Base-by-base conservation (phyloP, 2,329 filamentous ascomycete genomes). In the Gnomoniopsis sp. region DNA sequence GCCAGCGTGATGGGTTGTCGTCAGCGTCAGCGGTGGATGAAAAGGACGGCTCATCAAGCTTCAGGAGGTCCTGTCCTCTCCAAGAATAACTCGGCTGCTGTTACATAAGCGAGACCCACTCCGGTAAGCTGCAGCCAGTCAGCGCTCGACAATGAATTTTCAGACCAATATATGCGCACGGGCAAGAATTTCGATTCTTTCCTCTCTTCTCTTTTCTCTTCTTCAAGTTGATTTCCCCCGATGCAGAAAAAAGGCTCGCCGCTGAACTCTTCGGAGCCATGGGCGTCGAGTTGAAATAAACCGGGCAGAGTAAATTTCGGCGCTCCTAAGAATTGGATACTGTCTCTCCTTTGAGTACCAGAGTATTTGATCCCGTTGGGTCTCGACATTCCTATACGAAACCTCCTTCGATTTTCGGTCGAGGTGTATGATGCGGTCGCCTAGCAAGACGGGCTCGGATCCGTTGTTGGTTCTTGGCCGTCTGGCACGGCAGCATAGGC, bases 301-400 rank as follows among this genome's bases (percentile, higher is more conserved):
- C 78, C 76, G 81, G 83, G 82, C 71, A 85, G 79, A 86, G 71
- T 62, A 71, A 78, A 79, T n/a, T 72, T 69, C 78, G 82, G 79
- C 76, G 81, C 81, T 84, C 84, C 73, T 74, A 85, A 85, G 82
- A 85, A 86, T 85, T 84, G 81, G 78, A 74, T 79, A 82, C 75
- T 82, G 79, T 78, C 75, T 71, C 68, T 66, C 49, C 59, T 44
- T 48, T 63, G 74, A 73, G 75, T 83, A 46, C 43, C 43, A 46
- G 71, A 74, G 68, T 80, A 76, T 77, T 77, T 81, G 79, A 79
- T 85, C 81, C 83, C 83, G 83, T 86, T 84, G 80, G 83, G 82
- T 78, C 73, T 79, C 82, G 79, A 85, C 81, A 84, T 81, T 66
- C 60, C 47, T 23, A 49, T 54, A 4, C 26, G 22, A 17, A 12